These are phyloP conservation scores for Lumnitzera littorea DNA, from an alignment of 345 rosid species.

Conservation along the genomic window DNA sequence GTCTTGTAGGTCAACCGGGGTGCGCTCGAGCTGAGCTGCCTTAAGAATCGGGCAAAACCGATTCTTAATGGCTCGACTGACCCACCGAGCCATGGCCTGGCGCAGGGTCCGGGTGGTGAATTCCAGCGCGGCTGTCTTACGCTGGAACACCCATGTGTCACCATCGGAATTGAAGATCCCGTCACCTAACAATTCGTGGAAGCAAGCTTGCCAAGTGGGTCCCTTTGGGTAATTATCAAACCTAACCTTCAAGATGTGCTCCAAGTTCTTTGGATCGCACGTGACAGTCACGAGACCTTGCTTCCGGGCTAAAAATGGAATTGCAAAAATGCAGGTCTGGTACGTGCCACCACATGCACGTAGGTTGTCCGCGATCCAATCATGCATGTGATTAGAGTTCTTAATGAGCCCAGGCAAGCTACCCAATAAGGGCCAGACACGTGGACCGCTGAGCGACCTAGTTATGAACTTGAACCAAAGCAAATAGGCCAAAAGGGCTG, in stretches of 20 bases:
- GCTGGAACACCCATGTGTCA: constrained; percentile 38
- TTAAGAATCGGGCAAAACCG: constrained; percentile 33
- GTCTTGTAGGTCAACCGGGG: constrained; percentile 36
- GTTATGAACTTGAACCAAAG: constrained; percentile 28
- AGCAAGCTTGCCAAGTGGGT: constrained; percentile 39
- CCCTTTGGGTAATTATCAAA: constrained; percentile 49
- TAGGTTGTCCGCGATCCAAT: constrained; percentile 43
- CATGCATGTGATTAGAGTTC: constrained; percentile 30
- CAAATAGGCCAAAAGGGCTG: constrained; percentile 22
- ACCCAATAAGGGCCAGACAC: constrained; percentile 42
- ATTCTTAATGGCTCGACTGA: constrained; percentile 31
- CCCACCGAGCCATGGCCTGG: constrained; percentile 52
- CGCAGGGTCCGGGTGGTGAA: constrained; percentile 45
- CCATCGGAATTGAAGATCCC: constrained; percentile 49
- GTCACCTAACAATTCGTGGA: constrained; percentile 38
- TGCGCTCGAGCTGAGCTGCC: constrained; percentile 23
- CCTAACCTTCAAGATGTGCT: constrained; percentile 32
- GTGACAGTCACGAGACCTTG: constrained; percentile 51
- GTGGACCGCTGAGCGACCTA: constrained; percentile 29
- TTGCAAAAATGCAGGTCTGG: constrained; percentile 33
- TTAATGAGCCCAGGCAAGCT: constrained; percentile 28
- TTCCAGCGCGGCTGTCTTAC: constrained; percentile 42
- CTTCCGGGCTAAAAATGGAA: constrained; percentile 30
- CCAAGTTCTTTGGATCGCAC: constrained; percentile 38
- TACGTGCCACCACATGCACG: constrained; percentile 32